Base-by-base conservation (phyloP, 768 basidiomycete genomes). In the Kwoniella dendrophila region DNA sequence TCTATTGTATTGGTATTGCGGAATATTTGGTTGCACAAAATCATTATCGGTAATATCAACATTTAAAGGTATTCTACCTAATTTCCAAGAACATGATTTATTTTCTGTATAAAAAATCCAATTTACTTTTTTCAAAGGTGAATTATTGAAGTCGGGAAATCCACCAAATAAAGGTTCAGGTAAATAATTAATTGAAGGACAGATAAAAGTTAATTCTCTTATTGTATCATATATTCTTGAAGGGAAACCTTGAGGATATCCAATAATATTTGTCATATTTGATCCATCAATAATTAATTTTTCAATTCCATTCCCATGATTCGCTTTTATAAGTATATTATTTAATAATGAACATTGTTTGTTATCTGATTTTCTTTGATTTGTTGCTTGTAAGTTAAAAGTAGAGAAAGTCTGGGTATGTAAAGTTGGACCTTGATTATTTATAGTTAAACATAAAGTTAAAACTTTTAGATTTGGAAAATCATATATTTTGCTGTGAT, bases 121-220 rank as follows among this genome's bases (percentile, higher is more conserved):
- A 11, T 36, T 38, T 7, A 53, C 20, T 24, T n/a, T 36, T 24
- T 53, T 53, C 20, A 53, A 27, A 4, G 33, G 33, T 8, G 30
- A 27, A 10, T 24, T 36, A 2, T n/a, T 14, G 20, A n/a, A 44
- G 11, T 44, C 2, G 32, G 52, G 34, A 32, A 53, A 53, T 22
- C 34, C 26, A 36, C 34, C 30, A 1, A 24, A 18, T 24, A n/a
- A 16, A 22, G 50, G 32, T 4, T 52, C 50, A 22, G 50, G 50
- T 16, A 30, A 33, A 8, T n/a, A 52, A 16, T 1, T 26, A 14
- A 38, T 36, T 14, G 34, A n/a, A 3, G 52, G 52, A 27, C 52
- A 53, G 52, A 53, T 53, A 27, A 38, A 53, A 12, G 38, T 38
- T n/a, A 53, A 20, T 38, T 53, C 52, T 38, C 40, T 36, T 14